These are phyloP conservation scores for Microdochium trichocladiopsis DNA, from an alignment of 2,329 filamentous ascomycete species.

Conservation along the genomic window DNA sequence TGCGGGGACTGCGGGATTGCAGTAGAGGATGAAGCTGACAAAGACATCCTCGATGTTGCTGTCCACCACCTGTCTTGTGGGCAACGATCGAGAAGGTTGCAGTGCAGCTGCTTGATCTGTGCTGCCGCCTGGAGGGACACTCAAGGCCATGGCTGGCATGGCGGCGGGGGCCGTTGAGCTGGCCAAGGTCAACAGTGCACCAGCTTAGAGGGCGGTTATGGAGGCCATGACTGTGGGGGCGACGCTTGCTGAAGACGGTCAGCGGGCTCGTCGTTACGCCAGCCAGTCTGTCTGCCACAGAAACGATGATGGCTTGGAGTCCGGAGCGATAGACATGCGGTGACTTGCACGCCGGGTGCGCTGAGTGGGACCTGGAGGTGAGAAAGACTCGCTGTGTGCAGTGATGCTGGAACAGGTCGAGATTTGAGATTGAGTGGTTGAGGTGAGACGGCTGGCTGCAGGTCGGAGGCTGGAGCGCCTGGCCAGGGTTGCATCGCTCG, in stretches of 20 bases:
- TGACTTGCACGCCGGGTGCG: too few species aligned
- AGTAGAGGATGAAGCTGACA: slow-evolving; percentile 79
- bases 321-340: too few species aligned
- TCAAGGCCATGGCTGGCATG: background rate
- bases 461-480: background rate
- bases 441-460: background rate
- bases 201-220: too few species aligned
- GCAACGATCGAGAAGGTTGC: background rate
- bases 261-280: background rate
- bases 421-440: background rate
- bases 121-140: background rate
- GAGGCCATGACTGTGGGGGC: too few species aligned
- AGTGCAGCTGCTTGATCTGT: background rate
- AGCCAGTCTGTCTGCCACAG: background rate
- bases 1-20: slow-evolving; percentile 74
- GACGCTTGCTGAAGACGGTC: background rate
- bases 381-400: too few species aligned
- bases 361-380: too few species aligned
- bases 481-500: too few species aligned
- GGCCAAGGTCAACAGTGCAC: background rate
- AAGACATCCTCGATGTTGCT: slow-evolving; percentile 72
- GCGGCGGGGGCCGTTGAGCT: background rate
- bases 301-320: too few species aligned
- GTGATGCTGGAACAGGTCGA: too few species aligned
- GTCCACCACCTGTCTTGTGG: background rate